A percentile compares a stretch with the other conserved stretches of the same genome.
phyloP scores from a whole-genome alignment of 2,329 filamentous ascomycete species.

The Verticillium klebahnii region DNA sequence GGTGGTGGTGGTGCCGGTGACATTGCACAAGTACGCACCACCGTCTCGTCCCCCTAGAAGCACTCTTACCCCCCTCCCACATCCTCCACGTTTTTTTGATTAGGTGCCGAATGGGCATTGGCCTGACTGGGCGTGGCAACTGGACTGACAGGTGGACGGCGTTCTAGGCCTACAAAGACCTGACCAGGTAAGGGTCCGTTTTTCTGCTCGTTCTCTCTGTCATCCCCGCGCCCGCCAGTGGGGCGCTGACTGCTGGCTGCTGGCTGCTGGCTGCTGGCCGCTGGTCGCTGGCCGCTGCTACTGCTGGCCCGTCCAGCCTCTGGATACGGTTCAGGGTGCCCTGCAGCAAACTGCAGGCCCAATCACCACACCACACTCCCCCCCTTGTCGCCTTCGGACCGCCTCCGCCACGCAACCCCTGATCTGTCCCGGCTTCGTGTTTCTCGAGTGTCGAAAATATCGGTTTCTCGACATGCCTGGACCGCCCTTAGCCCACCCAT shows the following conservation, averaged over 20 bases:
- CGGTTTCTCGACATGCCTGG: not conserved
- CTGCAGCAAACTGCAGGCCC: not conserved
- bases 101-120: not conserved
- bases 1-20: not conserved
- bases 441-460: not conserved
- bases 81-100: not conserved
- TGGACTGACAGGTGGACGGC: conserved; percentile 15
- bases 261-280: not conserved
- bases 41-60: not conserved
- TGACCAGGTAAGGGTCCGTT: conserved; percentile 23
- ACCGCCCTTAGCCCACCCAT: not conserved
- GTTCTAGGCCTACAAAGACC: conserved; percentile 32
- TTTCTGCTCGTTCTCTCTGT: not conserved
- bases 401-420: not conserved
- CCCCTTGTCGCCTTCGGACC: not conserved
- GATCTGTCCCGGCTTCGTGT: not conserved
- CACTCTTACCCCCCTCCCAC: not conserved
- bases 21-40: not conserved
- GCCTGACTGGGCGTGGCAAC: not conserved
- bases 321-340: too few relatives aligned
- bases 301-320: not conserved
- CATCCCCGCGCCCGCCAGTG: not conserved
- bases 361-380: not conserved
- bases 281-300: not conserved
- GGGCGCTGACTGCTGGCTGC: too few relatives aligned